Evolutionary conservation across 768 basidiomycete species (phyloP).

Genomic region (Multifurca ochricompacta): DNA sequence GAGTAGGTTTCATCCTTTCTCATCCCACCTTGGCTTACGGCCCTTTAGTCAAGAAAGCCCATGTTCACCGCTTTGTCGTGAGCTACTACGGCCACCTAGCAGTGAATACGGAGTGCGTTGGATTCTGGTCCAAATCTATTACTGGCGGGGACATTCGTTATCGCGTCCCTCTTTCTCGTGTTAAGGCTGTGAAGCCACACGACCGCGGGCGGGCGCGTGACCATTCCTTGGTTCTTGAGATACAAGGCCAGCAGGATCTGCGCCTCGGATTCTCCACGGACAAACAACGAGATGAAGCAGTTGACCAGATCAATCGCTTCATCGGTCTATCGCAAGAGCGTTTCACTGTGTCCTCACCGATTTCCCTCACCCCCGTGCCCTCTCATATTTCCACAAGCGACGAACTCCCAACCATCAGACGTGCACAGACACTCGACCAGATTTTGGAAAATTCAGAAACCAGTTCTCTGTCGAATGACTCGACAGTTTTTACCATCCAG

Average conservation of each 20-base stretch:
- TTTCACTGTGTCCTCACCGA: background rate
- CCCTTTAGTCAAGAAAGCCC: constrained; percentile 10
- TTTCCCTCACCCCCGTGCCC: background rate
- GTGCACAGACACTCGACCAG: background rate
- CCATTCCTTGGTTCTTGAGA: constrained; percentile 5
- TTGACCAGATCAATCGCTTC: constrained; percentile 9
- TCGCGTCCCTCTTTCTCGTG: constrained; percentile 13
- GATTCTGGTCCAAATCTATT: constrained; percentile 19
- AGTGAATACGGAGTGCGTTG: constrained; percentile 11
- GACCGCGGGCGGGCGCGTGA: constrained; percentile 1
- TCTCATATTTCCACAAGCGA: background rate
- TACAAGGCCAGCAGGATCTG: constrained; percentile 11
- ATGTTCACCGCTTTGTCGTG: constrained; percentile 13
- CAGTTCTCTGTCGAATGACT: background rate
- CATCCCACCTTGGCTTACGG: background rate
- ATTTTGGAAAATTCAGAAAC: background rate
- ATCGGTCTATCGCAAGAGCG: constrained; percentile 1
- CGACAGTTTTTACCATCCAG: background rate
- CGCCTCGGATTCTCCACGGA: constrained; percentile 12
- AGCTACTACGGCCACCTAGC: constrained; percentile 12
- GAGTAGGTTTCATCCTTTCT: constrained; percentile 3
- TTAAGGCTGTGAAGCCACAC: constrained; percentile 8
- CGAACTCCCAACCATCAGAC: background rate
- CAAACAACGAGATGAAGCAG: constrained; percentile 10
- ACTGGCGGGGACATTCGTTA: constrained; percentile 14